Base-by-base conservation (phyloP, 495 filamentous ascomycete species). In the Penicillium coprophilum region DNA sequence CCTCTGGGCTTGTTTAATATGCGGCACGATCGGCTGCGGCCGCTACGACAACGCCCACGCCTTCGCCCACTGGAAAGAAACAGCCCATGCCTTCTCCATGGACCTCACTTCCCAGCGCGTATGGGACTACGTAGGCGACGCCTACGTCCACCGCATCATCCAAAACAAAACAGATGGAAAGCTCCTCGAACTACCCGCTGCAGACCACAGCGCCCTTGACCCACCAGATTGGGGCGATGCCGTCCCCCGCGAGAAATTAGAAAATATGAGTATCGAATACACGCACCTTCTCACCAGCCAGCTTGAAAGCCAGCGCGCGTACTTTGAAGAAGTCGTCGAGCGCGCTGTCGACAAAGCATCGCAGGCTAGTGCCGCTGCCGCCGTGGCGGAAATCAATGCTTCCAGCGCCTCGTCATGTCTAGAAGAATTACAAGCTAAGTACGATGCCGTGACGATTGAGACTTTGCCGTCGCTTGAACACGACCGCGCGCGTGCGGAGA, bases 61-160 rank as follows among this genome's bases (percentile, higher is more conserved):
- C 30, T 96, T 93, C 68, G 85, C 87, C 11, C 94, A 98, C 74
- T 98, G 89, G 80, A 90, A 96, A 74, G 80, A 89, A 45, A 95
- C 90, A 3, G 80, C 81, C 0, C 94, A 98, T 71, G 89, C 85
- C 56, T 98, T 95, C 66, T 89, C 91, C 46, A 87, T 98, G 75
- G 95, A 98, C 66, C 82, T 97, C 31, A 83, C 84, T 40, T 92
- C 92, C 0, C 93, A 98, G 67, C 88, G 93, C 56, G 91, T 98
- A 6, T 98, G 94, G 94, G 95, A 98, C 76, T 98, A 98, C 65
- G 88, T 88, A 0, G 89, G 88, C 32, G 95, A 98, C 63, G 87
- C 85, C 58, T 98, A 96, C 78, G 94, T 97, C 19, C 94, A 98
- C 73, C 87, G 94, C 10, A 84, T 98, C 32, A 93, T 97, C 52